phyloP scores from a whole-genome alignment of 2,329 filamentous ascomycete genomes.

The Teratosphaeria pseudoeucalypti region DNA sequence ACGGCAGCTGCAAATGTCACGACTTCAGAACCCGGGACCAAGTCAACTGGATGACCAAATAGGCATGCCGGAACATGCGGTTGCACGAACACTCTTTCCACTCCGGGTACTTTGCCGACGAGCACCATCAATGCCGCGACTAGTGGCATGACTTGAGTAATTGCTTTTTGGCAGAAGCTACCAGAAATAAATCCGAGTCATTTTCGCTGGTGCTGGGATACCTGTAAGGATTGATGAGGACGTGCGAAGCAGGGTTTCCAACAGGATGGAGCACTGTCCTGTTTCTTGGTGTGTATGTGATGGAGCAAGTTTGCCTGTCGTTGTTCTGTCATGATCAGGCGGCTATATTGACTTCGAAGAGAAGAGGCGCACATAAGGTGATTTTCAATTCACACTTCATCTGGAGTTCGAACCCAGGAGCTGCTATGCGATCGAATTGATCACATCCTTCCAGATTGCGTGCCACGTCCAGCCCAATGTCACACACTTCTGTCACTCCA shows the following conservation, averaged over 20 bases:
- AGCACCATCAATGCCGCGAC: not conserved
- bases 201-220: not conserved
- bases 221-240: not conserved
- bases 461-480: no score
- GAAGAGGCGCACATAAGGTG: no score
- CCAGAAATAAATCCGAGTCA: not conserved
- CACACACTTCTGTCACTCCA: no score
- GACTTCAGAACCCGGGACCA: not conserved
- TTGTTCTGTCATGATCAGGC: no score
- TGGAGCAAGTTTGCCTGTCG: not conserved
- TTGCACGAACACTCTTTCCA: not conserved
- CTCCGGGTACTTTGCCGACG: not conserved
- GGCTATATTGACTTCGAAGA: no score
- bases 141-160: not conserved
- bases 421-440: no score
- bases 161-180: not conserved
- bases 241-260: not conserved
- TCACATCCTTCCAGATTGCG: no score
- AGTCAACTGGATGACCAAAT: not conserved
- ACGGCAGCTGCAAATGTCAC: not conserved
- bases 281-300: no score
- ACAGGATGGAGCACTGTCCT: not conserved
- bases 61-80: not conserved
- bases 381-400: no score
- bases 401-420: no score